Percentiles rank a stretch among this genome's conserved stretches.
Conservation (phyloP, 495 filamentous ascomycete species). For the Hypoxylon intermedium region DNA sequence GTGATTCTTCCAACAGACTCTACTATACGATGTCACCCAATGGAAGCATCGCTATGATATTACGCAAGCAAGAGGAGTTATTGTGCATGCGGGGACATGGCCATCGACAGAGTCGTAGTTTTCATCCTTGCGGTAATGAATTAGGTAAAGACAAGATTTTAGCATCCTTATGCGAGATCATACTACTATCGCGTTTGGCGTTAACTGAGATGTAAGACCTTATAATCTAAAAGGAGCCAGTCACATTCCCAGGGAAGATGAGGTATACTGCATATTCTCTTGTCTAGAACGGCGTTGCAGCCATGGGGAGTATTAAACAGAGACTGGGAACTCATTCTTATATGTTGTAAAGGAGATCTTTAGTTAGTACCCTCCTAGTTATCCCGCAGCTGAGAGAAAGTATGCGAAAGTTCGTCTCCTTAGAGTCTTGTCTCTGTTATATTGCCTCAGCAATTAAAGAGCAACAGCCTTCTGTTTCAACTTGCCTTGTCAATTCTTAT, state of each 20-base stretch:
- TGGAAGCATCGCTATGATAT: conserved; percentile 12
- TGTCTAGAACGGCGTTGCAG: not conserved
- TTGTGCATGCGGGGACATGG: conserved; percentile 24
- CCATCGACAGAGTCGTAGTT: conserved; percentile 6
- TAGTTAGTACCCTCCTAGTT: conserved; percentile 57
- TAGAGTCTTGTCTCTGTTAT: too few species aligned
- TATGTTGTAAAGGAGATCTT: conserved; percentile 56
- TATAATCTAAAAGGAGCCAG: conserved; percentile 2
- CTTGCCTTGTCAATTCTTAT: conserved; percentile 48
- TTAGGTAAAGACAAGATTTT: not conserved
- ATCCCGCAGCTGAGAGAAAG: conserved; percentile 54
- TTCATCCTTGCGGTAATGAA: conserved; percentile 1
- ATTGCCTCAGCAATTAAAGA: conserved; percentile 36
- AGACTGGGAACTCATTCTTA: conserved; percentile 25
- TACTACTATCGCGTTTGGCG: conserved; percentile 1
- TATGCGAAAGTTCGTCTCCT: conserved; percentile 1
- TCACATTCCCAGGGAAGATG: not conserved
- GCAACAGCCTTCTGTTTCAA: conserved; percentile 44
- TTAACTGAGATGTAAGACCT: not conserved
- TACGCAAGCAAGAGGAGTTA: conserved; percentile 29
- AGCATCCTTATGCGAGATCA: conserved; percentile 4
- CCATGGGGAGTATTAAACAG: conserved; percentile 26
- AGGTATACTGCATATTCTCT: not conserved
- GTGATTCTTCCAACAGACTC: conserved; percentile 25
- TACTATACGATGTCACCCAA: conserved; percentile 26